Base-by-base conservation (phyloP, 2,329 filamentous ascomycete genomes). In the Sordariomycetes sp. region DNA sequence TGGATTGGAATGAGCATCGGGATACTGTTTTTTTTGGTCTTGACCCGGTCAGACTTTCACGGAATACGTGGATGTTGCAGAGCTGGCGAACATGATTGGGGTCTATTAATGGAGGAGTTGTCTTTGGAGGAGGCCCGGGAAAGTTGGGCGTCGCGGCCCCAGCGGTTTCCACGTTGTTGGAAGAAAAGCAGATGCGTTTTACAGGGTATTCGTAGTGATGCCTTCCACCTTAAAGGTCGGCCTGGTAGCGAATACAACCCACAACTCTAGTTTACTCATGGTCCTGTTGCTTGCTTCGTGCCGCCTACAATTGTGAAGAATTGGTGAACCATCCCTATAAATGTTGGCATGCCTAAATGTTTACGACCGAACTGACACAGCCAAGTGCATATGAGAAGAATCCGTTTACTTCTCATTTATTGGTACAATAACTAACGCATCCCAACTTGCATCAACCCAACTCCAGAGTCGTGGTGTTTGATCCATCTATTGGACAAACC, bases 231-330 rank as follows among this genome's bases (percentile, higher is more conserved):
- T 43, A 4, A n/a, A 46, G 35, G 54, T 56, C 25, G 50, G 43
- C 25, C 43, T 51, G 43, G 54, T 20, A 56, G 54, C 43, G 54
- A 56, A 56, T 56, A 56, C 54, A 56, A 32, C 18, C 22, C 18
- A 22, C 54, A 35, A 22, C 20, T 34, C 25, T 35, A 48, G 20
- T 50, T 50, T 12, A 11, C 20, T 50, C 6, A 24, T 24, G 6
- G 1, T 22, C 11, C 46, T 20, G 11, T 50, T 22, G 20, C 22
- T 50, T 24, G 20, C n/a, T 24, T 50, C 11, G 7, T 24, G n/a
- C 22, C 3, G 5, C n/a, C 20, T 24, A 24, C n/a, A 24, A 11
- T 20, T 14, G 12, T 24, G 46, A 24, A 24, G n/a, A 22, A 8
- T 14, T 8, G 46, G 6, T 20, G 46, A 12, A 18, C 16, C 7